These are phyloP conservation scores for Penicillium antarcticum DNA, from an alignment of 495 filamentous ascomycete genomes.

Conservation along the genomic window DNA sequence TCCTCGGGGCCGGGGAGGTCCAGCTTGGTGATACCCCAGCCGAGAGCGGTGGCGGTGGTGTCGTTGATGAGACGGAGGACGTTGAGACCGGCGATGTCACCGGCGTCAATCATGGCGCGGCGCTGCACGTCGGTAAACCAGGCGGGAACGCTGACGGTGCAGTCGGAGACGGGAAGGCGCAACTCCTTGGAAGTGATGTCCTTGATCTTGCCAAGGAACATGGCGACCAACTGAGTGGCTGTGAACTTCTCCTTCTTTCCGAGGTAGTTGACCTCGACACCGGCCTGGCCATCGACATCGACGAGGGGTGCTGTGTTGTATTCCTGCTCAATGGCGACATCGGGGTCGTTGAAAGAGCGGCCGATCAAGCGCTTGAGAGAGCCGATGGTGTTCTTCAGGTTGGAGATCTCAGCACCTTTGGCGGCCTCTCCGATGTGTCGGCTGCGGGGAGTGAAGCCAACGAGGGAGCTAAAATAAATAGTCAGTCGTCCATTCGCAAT, in stretches of 20 bases:
- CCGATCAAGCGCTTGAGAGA: slow-evolving; percentile 90
- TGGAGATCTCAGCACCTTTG: slow-evolving; percentile 98
- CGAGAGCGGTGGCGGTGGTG: slow-evolving; percentile 92
- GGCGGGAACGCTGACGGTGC: slow-evolving; percentile 89
- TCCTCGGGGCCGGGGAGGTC: slow-evolving; percentile 87
- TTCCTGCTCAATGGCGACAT: slow-evolving; percentile 86
- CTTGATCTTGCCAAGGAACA: slow-evolving; percentile 94
- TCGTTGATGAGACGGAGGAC: slow-evolving; percentile 94
- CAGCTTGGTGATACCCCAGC: slow-evolving; percentile 95
- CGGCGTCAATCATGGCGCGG: slow-evolving; percentile 82
- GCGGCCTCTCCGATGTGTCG: slow-evolving; percentile 92
- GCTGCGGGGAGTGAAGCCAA: slow-evolving; percentile 90
- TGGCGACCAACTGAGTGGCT: slow-evolving; percentile 85
- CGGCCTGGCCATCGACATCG: slow-evolving; percentile 89
- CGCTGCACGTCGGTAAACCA: slow-evolving; percentile 98
- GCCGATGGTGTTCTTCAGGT: slow-evolving; percentile 96
- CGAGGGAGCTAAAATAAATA: slow-evolving; percentile 65
- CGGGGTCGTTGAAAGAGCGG: slow-evolving; percentile 80
- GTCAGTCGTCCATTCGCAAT: slow-evolving; percentile 20
- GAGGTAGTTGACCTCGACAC: slow-evolving; percentile 90
- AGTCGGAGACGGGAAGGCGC: slow-evolving; percentile 88
- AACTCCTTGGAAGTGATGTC: slow-evolving; percentile 82
- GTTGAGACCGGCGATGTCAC: slow-evolving; percentile 93
- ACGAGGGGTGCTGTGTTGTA: slow-evolving; percentile 85
- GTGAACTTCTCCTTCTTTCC: slow-evolving; percentile 93